Percentiles rank a stretch among this genome's conserved stretches.
phyloP scores from a whole-genome alignment of 495 filamentous ascomycete species.

The Xylaria telfairii region DNA sequence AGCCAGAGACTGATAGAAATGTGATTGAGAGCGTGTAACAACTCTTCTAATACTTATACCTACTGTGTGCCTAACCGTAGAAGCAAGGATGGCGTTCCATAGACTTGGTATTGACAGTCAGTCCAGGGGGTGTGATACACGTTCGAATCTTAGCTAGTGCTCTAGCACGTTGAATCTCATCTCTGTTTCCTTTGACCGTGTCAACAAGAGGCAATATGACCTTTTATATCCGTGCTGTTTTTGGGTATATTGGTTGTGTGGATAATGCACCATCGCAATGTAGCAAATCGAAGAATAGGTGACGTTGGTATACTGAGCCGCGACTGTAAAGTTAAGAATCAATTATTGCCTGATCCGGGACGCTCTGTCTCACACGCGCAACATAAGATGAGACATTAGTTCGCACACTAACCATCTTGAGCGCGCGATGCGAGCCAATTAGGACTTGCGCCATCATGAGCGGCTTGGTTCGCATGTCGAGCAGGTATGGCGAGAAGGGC shows the following conservation, averaged over 20 bases:
- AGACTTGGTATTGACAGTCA: too few relatives aligned
- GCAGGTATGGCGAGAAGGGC: not conserved
- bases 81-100: too few relatives aligned
- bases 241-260: not conserved
- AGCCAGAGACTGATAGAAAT: not conserved
- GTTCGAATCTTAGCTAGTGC: not conserved
- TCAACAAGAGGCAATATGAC: not conserved
- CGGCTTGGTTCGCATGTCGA: not conserved
- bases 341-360: not conserved
- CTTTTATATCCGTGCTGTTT: not conserved
- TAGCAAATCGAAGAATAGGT: not conserved
- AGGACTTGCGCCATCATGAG: not conserved
- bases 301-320: not conserved
- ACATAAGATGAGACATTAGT: slow-evolving; percentile 7
- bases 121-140: not conserved
- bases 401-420: not conserved
- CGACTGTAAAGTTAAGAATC: not conserved
- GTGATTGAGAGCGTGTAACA: not conserved
- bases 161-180: not conserved
- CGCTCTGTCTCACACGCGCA: not conserved
- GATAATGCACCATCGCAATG: not conserved
- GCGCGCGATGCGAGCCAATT: slow-evolving; percentile 6
- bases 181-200: not conserved
- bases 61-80: too few relatives aligned
- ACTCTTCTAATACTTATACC: too few relatives aligned